These are phyloP conservation scores for Phlebiopsis flavidoalba DNA, from an alignment of 768 basidiomycete genomes.

Conservation along the genomic window DNA sequence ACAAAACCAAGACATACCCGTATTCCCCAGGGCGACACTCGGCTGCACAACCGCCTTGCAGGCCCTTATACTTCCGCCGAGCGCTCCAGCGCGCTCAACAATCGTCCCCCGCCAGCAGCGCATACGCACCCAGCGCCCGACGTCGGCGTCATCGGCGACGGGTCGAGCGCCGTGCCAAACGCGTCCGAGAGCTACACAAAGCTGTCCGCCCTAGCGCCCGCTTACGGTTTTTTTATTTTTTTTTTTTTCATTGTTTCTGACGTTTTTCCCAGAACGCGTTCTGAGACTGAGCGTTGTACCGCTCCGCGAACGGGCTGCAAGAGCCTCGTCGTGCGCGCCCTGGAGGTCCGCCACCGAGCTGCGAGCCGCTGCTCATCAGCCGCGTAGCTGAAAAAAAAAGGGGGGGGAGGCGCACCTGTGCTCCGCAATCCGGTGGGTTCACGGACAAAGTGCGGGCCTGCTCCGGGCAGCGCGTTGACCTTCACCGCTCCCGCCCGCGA, in stretches of 20 bases:
- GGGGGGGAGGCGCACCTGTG: conserved; percentile 12
- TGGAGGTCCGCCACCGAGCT: conserved; percentile 19
- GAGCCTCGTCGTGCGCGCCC: conserved; percentile 28
- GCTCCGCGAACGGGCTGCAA: conserved; percentile 38
- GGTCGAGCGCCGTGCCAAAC: conserved; percentile 45
- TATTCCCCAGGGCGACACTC: not conserved
- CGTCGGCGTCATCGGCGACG: conserved; percentile 53
- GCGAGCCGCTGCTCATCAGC: conserved; percentile 3
- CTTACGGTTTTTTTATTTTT: too few species aligned
- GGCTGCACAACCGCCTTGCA: conserved; percentile 8
- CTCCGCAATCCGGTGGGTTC: conserved; percentile 62
- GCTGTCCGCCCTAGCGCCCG: conserved; percentile 23
- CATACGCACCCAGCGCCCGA: conserved; percentile 22
- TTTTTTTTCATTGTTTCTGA: too few species aligned
- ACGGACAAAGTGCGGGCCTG: conserved; percentile 60
- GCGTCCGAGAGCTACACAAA: conserved; percentile 47
- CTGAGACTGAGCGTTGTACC: conserved; percentile 57
- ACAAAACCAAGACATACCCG: not conserved
- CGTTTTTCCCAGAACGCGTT: conserved; percentile 46
- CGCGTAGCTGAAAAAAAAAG: not conserved
- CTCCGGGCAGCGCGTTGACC: conserved; percentile 74
- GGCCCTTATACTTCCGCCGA: conserved; percentile 10
- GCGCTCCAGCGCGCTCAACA: conserved; percentile 34
- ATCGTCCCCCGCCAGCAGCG: conserved; percentile 32
- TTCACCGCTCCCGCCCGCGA: conserved; percentile 27